Conservation (phyloP, 306 rosid species). For the Rubus parviflorus region DNA sequence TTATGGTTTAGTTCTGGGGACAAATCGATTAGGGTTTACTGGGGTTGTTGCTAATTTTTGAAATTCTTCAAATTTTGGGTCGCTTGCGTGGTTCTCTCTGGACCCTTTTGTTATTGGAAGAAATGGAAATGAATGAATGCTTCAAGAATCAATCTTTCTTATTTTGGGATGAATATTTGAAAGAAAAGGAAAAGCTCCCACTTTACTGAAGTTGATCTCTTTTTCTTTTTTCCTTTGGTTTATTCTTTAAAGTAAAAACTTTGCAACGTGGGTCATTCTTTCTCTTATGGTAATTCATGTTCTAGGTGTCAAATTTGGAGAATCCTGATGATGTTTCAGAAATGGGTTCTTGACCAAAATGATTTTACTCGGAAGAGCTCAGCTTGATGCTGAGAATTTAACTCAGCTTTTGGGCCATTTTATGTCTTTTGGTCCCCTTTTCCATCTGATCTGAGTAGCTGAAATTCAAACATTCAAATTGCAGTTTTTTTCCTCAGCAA, state of each 20-base stretch:
- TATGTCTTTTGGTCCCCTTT: not conserved
- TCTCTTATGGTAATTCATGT: constrained; percentile 1
- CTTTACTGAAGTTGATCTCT: constrained; percentile 4
- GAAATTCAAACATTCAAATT: constrained; percentile 1
- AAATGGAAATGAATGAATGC: not conserved
- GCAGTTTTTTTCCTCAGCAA: not conserved
- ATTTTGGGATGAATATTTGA: not conserved
- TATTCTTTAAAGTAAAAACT: not conserved
- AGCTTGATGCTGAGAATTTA: not conserved
- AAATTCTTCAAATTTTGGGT: constrained; percentile 3
- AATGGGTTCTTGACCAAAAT: not conserved
- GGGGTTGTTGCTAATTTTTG: constrained; percentile 15
- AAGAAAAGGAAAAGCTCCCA: not conserved
- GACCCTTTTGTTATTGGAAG: constrained; percentile 1
- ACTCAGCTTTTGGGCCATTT: not conserved
- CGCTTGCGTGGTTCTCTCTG: not conserved
- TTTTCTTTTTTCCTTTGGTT: not conserved
- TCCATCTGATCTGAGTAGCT: not conserved
- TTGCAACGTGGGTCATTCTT: not conserved
- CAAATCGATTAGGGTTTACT: constrained; percentile 28
- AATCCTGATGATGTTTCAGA: constrained; percentile 7
- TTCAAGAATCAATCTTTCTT: constrained; percentile 9
- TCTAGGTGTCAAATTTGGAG: constrained; percentile 2
- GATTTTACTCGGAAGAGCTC: not conserved
- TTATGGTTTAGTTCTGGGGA: constrained; percentile 1